Evolutionary conservation across 1,284 basidiomycete genomes (phyloP), one percentile per base, ranked within the genome.

Genomic region (Pseudozyma thailandica): DNA sequence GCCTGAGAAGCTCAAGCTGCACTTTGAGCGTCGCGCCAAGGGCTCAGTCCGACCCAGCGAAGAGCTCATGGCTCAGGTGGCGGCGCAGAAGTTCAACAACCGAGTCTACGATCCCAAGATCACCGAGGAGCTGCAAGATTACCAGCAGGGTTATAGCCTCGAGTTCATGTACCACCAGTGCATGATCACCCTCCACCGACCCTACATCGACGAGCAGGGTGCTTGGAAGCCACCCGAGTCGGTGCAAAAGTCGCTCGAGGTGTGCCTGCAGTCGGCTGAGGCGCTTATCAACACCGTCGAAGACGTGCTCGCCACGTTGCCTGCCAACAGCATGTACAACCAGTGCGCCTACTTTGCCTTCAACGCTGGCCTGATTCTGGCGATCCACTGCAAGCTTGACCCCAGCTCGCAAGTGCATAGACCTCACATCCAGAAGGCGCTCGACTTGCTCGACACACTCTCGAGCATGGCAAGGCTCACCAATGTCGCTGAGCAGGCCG

Each of bases 401-500:
- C 56, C 69, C 2, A 64, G 51, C 37, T 62, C 58, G 55, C 60
- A 68, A 26, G 56, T 60, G 46, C 77, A 69, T 21, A 56, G 72
- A 16, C 70, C 74, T 20, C 69, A 73, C 43, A 71, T 80, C 50
- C 69, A 79, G 35, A 73, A 76, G 39, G 59, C 65, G 44, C 68
- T 76, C 25, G 68, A 75, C 25, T 48, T 50, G 54, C 63, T 80
- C 35, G 61, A 70, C 39, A 43, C 38, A 28, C 55, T 77, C 9
- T 59, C 73, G 28, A 30, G 55, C 47, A 74, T 65, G 51, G 41
- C 41, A 15, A 44, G 59, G n/a, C 61, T 76, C 35, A 63, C 47
- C 43, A 76, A 76, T 42, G 58, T 76, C 15, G 56, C 72, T 1
- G 76, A 78, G 50, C 76, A 78, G 54, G 76, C 76, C 12, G 70